A percentile compares a stretch with the other conserved stretches of the same genome.
These are phyloP conservation scores for Austroboletus niveus DNA, from an alignment of 1,284 basidiomycete species.

Conservation along the genomic window DNA sequence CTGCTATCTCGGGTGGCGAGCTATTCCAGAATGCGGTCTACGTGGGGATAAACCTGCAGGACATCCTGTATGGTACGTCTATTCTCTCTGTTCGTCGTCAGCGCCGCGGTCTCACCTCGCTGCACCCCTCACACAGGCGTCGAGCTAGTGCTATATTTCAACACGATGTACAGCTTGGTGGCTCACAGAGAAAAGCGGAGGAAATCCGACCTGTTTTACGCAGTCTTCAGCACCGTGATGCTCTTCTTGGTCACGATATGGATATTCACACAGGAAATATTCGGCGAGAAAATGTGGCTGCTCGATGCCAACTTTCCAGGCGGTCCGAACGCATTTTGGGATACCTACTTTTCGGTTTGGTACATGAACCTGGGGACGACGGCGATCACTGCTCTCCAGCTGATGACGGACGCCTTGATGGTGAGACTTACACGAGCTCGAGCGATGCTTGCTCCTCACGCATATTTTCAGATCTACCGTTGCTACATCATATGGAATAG, in stretches of 20 bases:
- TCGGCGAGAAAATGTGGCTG: slow-evolving; percentile 11
- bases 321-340: slow-evolving; percentile 2
- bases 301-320: slow-evolving; percentile 1
- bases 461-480: slow-evolving; percentile 9
- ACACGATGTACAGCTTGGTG: slow-evolving; percentile 5
- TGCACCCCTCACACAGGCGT: slow-evolving; percentile 5
- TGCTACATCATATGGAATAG: slow-evolving; percentile 8
- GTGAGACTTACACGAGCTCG: neutral
- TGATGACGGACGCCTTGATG: slow-evolving; percentile 12
- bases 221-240: slow-evolving; percentile 12
- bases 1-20: neutral
- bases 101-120: neutral
- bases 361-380: slow-evolving; percentile 2
- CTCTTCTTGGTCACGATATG: slow-evolving; percentile 7
- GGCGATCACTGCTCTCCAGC: slow-evolving; percentile 4
- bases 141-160: slow-evolving; percentile 11
- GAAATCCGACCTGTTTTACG: slow-evolving; percentile 10
- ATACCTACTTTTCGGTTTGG: neutral
- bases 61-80: slow-evolving; percentile 11
- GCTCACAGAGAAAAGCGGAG: neutral
- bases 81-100: neutral
- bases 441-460: neutral
- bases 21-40: slow-evolving; percentile 3
- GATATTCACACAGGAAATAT: neutral
- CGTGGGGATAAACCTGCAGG: slow-evolving; percentile 7